phyloP scores from a whole-genome alignment of 495 filamentous ascomycete genomes.

The Paragyromitra xinjiangensis region DNA sequence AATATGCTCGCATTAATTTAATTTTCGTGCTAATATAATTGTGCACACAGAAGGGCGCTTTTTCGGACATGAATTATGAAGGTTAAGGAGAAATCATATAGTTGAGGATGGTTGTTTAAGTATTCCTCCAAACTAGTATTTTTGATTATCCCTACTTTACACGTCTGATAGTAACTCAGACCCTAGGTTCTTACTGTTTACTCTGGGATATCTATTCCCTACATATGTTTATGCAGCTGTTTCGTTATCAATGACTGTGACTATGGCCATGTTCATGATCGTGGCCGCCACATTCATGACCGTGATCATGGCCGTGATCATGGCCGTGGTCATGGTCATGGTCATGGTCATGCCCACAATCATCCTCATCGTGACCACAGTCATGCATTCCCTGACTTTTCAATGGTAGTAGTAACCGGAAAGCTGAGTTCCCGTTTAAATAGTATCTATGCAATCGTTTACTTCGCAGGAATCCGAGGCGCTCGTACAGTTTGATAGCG shows the following conservation, averaged over 20 bases:
- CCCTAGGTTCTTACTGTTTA: background rate
- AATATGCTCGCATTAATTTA: no score
- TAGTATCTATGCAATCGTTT: conserved; percentile 97
- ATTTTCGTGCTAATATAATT: no score
- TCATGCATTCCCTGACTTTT: conserved; percentile 64
- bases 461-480: conserved; percentile 88
- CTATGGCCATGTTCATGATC: conserved; percentile 35
- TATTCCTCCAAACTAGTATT: background rate
- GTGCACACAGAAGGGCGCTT: no score
- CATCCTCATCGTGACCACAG: conserved; percentile 42
- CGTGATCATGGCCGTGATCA: conserved; percentile 36
- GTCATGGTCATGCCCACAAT: conserved; percentile 60
- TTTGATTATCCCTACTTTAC: conserved; percentile 1
- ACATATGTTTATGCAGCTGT: background rate
- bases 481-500: conserved; percentile 91
- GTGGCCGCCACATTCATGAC: conserved; percentile 35
- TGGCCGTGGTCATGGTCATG: conserved; percentile 39
- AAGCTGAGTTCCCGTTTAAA: conserved; percentile 94
- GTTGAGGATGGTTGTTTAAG: no score
- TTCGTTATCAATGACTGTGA: conserved; percentile 30
- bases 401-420: conserved; percentile 83
- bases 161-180: background rate
- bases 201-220: conserved; percentile 19
- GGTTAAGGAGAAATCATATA: no score
- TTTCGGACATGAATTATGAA: no score